phyloP scores from a whole-genome alignment of 1,284 basidiomycete genomes.

The Phlebopus sp. region DNA sequence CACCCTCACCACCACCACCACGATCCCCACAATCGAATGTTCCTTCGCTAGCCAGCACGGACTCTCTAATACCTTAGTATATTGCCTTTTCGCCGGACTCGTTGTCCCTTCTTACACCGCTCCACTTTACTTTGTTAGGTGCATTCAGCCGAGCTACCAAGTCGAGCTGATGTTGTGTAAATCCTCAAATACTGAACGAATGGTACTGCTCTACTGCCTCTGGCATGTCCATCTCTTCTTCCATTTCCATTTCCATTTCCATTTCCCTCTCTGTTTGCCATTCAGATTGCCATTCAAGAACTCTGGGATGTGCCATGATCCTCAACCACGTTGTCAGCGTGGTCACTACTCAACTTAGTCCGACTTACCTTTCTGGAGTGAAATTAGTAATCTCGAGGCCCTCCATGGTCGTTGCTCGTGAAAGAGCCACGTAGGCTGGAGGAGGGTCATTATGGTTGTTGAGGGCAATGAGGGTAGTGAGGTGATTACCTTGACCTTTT shows the following conservation, averaged over 20 bases:
- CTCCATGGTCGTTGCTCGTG: constrained; percentile 85
- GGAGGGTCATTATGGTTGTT: constrained; percentile 14
- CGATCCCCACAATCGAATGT: constrained; percentile 16
- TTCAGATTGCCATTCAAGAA: constrained; percentile 28
- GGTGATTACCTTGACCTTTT: constrained; percentile 64
- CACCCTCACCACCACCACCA: constrained; percentile 33
- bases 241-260: constrained; percentile 15
- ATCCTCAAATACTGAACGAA: constrained; percentile 15
- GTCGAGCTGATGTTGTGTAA: background rate
- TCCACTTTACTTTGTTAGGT: too few relatives aligned
- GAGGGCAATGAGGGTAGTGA: background rate
- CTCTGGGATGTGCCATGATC: constrained; percentile 50
- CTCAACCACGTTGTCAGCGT: constrained; percentile 18
- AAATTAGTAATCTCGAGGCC: constrained; percentile 87
- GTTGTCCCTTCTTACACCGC: constrained; percentile 5
- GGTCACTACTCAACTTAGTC: background rate
- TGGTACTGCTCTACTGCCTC: constrained; percentile 31
- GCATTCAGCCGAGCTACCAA: background rate
- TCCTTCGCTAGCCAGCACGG: constrained; percentile 13
- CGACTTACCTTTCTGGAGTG: constrained; percentile 61
- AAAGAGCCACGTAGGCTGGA: constrained; percentile 88
- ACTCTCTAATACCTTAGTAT: constrained; percentile 10
- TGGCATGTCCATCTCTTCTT: constrained; percentile 34
- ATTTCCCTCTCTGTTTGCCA: constrained; percentile 20
- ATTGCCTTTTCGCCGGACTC: constrained; percentile 15